phyloP scores from a whole-genome alignment of 2,329 filamentous ascomycete species.

The Penicillium sclerotiorum region DNA sequence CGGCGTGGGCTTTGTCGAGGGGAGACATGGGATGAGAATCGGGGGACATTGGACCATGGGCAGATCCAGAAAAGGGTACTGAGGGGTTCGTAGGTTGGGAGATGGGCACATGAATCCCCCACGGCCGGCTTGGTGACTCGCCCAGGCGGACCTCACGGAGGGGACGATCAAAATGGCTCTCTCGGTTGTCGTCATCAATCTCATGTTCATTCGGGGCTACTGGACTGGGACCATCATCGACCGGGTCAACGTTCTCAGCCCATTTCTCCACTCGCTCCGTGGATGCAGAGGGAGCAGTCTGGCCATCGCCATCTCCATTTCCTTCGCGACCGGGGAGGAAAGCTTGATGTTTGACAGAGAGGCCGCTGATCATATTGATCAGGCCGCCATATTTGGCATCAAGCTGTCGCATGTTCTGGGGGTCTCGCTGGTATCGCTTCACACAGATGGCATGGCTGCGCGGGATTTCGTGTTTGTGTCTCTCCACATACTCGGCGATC shows the following conservation, averaged over 20 bases:
- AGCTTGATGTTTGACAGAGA: conserved; percentile 83
- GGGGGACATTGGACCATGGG: conserved; percentile 20
- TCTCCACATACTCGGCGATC: conserved; percentile 89
- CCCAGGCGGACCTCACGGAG: conserved; percentile 89
- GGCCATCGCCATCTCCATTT: conserved; percentile 35
- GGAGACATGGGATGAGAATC: conserved; percentile 18
- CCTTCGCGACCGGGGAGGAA: conserved; percentile 66
- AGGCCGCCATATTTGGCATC: conserved; percentile 93
- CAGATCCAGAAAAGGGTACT: conserved; percentile 28
- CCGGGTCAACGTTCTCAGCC: conserved; percentile 73
- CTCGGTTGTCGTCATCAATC: conserved; percentile 61
- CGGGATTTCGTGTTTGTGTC: conserved; percentile 91
- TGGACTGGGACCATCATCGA: conserved; percentile 38
- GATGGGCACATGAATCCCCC: conserved; percentile 82
- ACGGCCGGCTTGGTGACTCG: conserved; percentile 88
- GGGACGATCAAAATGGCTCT: conserved; percentile 78
- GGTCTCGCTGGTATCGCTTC: conserved; percentile 83
- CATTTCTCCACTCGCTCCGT: conserved; percentile 80
- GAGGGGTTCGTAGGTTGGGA: conserved; percentile 39
- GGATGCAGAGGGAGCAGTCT: conserved; percentile 47
- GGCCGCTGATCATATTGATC: conserved; percentile 89
- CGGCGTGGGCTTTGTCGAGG: conserved; percentile 12
- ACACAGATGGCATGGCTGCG: conserved; percentile 93
- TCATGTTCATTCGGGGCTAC: conserved; percentile 44
- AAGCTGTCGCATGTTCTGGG: conserved; percentile 80